Percentiles rank a stretch among this genome's conserved stretches.
Evolutionary conservation across 2,329 filamentous ascomycete genomes (phyloP).

Genomic region (Aspergillus sp.): DNA sequence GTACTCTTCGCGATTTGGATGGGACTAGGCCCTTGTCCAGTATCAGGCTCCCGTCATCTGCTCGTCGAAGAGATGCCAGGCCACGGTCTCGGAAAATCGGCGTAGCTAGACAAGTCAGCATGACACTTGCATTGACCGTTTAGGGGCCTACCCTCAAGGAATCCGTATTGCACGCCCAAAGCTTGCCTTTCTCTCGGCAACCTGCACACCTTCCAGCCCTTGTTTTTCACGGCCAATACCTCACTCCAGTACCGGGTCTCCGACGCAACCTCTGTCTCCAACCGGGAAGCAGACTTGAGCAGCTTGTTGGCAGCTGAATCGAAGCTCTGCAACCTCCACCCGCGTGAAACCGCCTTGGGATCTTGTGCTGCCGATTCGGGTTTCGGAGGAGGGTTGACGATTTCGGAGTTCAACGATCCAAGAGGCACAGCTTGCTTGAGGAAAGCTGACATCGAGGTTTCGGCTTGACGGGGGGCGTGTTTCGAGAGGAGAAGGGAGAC

Average conservation of each 20-base stretch:
- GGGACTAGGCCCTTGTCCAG: constrained; percentile 58
- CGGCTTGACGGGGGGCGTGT: constrained; percentile 63
- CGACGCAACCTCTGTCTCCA: constrained; percentile 68
- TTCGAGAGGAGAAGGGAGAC: constrained; percentile 79
- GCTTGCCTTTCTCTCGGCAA: constrained; percentile 66
- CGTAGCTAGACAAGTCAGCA: constrained; percentile 35
- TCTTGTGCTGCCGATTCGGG: constrained; percentile 51
- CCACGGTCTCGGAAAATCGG: constrained; percentile 60
- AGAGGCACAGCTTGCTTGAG: constrained; percentile 66
- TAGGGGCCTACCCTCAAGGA: constrained; percentile 58
- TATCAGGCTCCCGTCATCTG: constrained; percentile 65
- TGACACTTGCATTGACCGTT: neutral
- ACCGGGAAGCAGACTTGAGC: constrained; percentile 60
- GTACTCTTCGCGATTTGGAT: constrained; percentile 53
- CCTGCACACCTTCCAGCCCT: constrained; percentile 78
- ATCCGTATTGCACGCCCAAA: constrained; percentile 82
- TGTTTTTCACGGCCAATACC: constrained; percentile 70
- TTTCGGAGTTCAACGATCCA: constrained; percentile 65
- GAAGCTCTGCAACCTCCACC: constrained; percentile 73
- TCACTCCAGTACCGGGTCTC: constrained; percentile 89
- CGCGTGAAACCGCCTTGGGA: constrained; percentile 49
- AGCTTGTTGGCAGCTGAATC: constrained; percentile 68
- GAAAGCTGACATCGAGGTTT: constrained; percentile 61
- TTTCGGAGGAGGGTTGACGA: constrained; percentile 55
- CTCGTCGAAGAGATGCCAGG: constrained; percentile 70